These are phyloP conservation scores for Davidsoniella virescens DNA, from an alignment of 2,329 filamentous ascomycete genomes.

Conservation along the genomic window DNA sequence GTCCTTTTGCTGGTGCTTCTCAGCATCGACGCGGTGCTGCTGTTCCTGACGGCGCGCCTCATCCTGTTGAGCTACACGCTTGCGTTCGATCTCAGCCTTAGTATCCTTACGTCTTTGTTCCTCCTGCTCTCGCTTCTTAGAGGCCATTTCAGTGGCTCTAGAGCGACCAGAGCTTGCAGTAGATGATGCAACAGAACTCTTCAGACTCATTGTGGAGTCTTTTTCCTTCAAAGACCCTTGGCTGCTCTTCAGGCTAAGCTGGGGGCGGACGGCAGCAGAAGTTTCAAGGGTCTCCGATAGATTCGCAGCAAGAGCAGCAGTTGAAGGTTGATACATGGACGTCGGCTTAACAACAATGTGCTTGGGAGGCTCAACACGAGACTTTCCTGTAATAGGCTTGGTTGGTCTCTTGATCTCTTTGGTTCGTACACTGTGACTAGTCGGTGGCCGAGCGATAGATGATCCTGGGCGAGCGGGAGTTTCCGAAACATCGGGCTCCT, in stretches of 20 bases:
- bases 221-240: constrained; percentile 47
- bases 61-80: constrained; percentile 49
- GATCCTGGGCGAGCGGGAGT: constrained; percentile 17
- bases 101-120: constrained; percentile 69
- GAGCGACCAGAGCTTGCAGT: constrained; percentile 37
- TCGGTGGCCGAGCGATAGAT: constrained; percentile 8
- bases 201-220: constrained; percentile 40
- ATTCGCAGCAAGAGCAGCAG: constrained; percentile 38
- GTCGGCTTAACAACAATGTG: constrained; percentile 56
- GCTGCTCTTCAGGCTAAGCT: constrained; percentile 47
- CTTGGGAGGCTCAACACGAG: constrained; percentile 48
- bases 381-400: constrained; percentile 45
- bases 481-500: constrained; percentile 37
- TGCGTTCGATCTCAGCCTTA: constrained; percentile 67
- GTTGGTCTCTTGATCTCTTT: constrained; percentile 42
- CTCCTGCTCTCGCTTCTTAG: constrained; percentile 72
- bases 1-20: constrained; percentile 44
- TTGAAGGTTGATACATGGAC: constrained; percentile 44
- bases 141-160: constrained; percentile 58
- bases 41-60: constrained; percentile 43
- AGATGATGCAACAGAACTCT: constrained; percentile 38
- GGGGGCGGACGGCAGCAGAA: constrained; percentile 23
- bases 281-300: constrained; percentile 37
- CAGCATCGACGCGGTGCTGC: constrained; percentile 36
- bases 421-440: constrained; percentile 15